Evolutionary conservation across 1,284 basidiomycete species (phyloP).

Genomic region (Boletellus deceptivus): DNA sequence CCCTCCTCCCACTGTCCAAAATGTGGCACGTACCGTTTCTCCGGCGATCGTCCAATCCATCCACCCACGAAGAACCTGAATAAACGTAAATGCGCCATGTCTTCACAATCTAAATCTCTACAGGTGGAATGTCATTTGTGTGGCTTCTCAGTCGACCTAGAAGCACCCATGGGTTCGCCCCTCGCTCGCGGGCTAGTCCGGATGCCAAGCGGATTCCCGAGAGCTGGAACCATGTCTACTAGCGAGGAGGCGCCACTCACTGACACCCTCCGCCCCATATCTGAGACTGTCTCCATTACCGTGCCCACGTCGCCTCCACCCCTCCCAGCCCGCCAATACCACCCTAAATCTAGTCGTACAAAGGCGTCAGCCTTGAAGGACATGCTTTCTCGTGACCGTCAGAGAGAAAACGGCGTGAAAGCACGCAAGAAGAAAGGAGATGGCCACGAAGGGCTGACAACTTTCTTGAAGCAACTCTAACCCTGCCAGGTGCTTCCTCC

Average conservation of each 20-base stretch:
- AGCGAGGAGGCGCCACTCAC: not conserved
- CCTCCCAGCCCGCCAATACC: slow-evolving; percentile 1
- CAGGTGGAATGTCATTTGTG: slow-evolving; percentile 24
- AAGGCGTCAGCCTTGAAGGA: slow-evolving; percentile 55
- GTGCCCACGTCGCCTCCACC: not conserved
- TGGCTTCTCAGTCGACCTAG: slow-evolving; percentile 13
- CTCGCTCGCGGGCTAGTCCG: not conserved
- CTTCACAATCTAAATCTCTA: slow-evolving; percentile 1
- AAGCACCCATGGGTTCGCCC: not conserved
- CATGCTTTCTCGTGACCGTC: slow-evolving; percentile 59
- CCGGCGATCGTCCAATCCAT: slow-evolving; percentile 26
- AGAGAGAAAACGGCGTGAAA: slow-evolving; percentile 42
- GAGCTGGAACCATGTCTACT: not conserved
- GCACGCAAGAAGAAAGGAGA: slow-evolving; percentile 22
- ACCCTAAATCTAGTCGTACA: slow-evolving; percentile 8
- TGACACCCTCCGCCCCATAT: not conserved
- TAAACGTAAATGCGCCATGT: slow-evolving; percentile 4
- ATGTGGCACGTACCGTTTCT: slow-evolving; percentile 49
- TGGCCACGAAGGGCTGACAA: slow-evolving; percentile 44
- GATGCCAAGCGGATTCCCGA: not conserved
- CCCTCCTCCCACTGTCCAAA: slow-evolving; percentile 42
- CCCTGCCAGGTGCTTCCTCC: not conserved
- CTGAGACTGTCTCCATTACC: not conserved
- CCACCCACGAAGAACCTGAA: slow-evolving; percentile 9
- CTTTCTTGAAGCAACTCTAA: slow-evolving; percentile 52